Evolutionary conservation across 2,329 filamentous ascomycete species (phyloP).

Genomic region (Hirsutella rhossiliensis): DNA sequence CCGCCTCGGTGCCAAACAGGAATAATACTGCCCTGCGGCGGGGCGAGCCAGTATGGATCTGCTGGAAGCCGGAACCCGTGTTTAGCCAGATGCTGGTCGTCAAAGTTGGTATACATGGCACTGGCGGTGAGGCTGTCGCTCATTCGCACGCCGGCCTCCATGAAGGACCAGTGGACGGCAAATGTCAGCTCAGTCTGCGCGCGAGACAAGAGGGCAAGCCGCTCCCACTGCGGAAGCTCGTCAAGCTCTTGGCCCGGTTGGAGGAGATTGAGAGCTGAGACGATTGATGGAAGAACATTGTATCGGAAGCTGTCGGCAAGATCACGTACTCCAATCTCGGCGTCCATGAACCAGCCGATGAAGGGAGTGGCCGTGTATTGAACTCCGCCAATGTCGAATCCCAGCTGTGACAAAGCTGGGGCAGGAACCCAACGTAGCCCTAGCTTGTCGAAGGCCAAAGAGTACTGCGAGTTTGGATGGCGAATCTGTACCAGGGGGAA

Average conservation of each 20-base stretch:
- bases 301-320: conserved; percentile 2
- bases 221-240: conserved; percentile 1
- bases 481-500: conserved; percentile 1
- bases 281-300: background rate
- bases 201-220: background rate
- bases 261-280: background rate
- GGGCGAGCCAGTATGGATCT: conserved; percentile 2
- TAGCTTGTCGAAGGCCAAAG: conserved; percentile 1
- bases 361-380: conserved; percentile 2
- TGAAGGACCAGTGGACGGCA: conserved; percentile 1
- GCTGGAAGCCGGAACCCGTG: conserved; percentile 2
- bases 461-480: background rate
- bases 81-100: conserved; percentile 3
- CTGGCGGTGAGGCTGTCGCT: conserved; percentile 3
- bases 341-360: conserved; percentile 4
- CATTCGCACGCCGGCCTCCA: conserved; percentile 1
- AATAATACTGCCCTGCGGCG: conserved; percentile 2
- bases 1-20: conserved; percentile 1
- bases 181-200: conserved; percentile 1
- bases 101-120: conserved; percentile 3
- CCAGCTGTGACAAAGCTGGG: background rate
- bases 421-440: conserved; percentile 1
- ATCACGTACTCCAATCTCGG: conserved; percentile 1
- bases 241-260: conserved; percentile 1
- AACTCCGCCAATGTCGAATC: conserved; percentile 2